Base-by-base conservation (phyloP, 768 basidiomycete genomes). In the Cystoderma amianthinum region DNA sequence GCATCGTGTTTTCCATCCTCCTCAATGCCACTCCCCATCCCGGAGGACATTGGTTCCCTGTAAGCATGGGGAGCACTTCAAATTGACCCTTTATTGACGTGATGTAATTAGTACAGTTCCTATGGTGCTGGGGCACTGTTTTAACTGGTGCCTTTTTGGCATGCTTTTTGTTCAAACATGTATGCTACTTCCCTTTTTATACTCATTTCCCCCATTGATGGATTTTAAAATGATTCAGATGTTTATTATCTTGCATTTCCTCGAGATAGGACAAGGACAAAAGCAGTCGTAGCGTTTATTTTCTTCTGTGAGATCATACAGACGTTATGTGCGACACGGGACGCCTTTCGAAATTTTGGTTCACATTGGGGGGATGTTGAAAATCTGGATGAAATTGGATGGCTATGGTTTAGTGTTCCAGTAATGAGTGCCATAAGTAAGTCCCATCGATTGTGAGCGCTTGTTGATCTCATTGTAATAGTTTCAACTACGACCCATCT, bases 211-310 rank as follows among this genome's bases (percentile, higher is more conserved):
- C 6, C 10, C 23, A 30, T 18, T 19, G 7, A 4, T 39, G 17
- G 15, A 23, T 7, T 17, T n/a, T 10, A 9, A 2, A 12, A 17
- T 28, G 42, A 25, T 17, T 11, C 42, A 57, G 59, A 59, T 38
- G 21, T 59, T 2, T 61, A 59, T 38, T 51, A 59, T 42, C 37
- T 59, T 5, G 52, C 54, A 3, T 61, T 61, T 36, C 57, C 56
- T 0, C 48, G 48, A 5, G 59, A 59, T 39, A 48, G 47, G 6
- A 32, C 23, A 9, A 34, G 44, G 4, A 48, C 49, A 23, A 59
- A 59, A 40, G 22, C 36, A 12, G 41, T 60, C 24, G 59, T 59
- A 6, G 43, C 36, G 18, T 4, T 15, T 1, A 48, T 54, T 5
- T 51, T 44, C 18, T 18, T 44, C 6, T 36, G 54, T 10, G 55